A percentile compares a stretch with the other conserved stretches of the same genome.
Conservation (phyloP, 1,284 basidiomycete species). For the Coriolopsis trogii region DNA sequence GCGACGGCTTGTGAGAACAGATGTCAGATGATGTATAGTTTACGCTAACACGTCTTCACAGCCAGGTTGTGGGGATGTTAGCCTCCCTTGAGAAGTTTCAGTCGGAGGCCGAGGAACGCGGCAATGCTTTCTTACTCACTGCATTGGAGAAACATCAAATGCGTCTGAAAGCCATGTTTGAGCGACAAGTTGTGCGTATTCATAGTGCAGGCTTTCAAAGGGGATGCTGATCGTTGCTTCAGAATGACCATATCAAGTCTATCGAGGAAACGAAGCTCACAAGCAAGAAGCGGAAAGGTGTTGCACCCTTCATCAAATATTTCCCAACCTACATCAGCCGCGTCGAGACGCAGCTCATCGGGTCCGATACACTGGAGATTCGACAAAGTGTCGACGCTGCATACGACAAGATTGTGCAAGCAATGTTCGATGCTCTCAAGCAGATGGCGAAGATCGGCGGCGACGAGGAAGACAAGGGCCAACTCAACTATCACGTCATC, state of each 20-base stretch:
- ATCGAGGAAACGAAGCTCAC: slow-evolving; percentile 91
- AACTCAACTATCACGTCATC: slow-evolving; percentile 95
- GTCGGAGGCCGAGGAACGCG: slow-evolving; percentile 77
- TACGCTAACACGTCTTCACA: slow-evolving; percentile 34
- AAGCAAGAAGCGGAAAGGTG: slow-evolving; percentile 90
- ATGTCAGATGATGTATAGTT: not conserved
- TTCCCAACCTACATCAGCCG: slow-evolving; percentile 90
- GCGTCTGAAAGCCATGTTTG: slow-evolving; percentile 72
- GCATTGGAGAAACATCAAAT: slow-evolving; percentile 83
- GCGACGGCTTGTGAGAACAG: slow-evolving; percentile 75
- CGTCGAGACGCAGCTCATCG: slow-evolving; percentile 86
- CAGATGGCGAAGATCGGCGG: slow-evolving; percentile 94
- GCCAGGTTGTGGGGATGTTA: slow-evolving; percentile 87
- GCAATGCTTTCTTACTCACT: slow-evolving; percentile 74
- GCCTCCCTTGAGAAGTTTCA: slow-evolving; percentile 82
- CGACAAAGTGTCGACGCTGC: slow-evolving; percentile 79
- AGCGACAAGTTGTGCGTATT: slow-evolving; percentile 53
- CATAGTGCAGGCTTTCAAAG: not conserved
- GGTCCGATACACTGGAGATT: slow-evolving; percentile 77
- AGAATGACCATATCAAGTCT: slow-evolving; percentile 88
- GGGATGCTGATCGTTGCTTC: not conserved
- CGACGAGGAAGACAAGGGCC: slow-evolving; percentile 93
- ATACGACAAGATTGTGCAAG: slow-evolving; percentile 86
- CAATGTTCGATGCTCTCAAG: slow-evolving; percentile 92
- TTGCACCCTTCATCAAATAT: slow-evolving; percentile 91